A percentile compares a stretch with the other conserved stretches of the same genome.
Evolutionary conservation across 2,329 filamentous ascomycete genomes (phyloP).

Genomic region (Monilinia fructigena): DNA sequence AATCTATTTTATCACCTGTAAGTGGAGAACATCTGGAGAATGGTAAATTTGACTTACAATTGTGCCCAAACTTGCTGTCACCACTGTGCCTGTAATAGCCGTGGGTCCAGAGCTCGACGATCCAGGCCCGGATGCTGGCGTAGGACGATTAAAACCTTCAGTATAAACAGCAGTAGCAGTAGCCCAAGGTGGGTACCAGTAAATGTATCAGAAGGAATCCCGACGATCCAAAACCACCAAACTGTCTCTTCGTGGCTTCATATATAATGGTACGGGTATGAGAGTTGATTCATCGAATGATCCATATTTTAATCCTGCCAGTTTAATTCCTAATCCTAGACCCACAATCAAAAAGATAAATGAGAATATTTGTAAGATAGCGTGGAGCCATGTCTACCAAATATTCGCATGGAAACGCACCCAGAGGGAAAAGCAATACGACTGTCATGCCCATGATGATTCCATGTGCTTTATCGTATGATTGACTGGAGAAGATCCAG

Average conservation of each 20-base stretch:
- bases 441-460: constrained; percentile 62
- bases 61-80: not conserved
- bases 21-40: not conserved
- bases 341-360: constrained; percentile 60
- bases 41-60: constrained; percentile 43
- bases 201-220: not conserved
- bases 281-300: not conserved
- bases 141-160: not conserved
- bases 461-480: constrained; percentile 49
- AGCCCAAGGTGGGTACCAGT: constrained; percentile 18
- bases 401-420: constrained; percentile 59
- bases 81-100: not conserved
- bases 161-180: constrained; percentile 8
- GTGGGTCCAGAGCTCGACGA: not conserved
- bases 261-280: not conserved
- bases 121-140: not conserved
- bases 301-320: constrained; percentile 44
- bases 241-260: constrained; percentile 5
- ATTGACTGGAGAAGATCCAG: constrained; percentile 4
- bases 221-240: constrained; percentile 4
- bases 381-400: constrained; percentile 55
- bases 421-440: constrained; percentile 58
- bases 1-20: constrained; percentile 45
- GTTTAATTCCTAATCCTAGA: constrained; percentile 56
- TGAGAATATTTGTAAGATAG: constrained; percentile 52